These are phyloP conservation scores for Selaginella tamariscina DNA, from an alignment of 75 land plant species.

Conservation along the genomic window DNA sequence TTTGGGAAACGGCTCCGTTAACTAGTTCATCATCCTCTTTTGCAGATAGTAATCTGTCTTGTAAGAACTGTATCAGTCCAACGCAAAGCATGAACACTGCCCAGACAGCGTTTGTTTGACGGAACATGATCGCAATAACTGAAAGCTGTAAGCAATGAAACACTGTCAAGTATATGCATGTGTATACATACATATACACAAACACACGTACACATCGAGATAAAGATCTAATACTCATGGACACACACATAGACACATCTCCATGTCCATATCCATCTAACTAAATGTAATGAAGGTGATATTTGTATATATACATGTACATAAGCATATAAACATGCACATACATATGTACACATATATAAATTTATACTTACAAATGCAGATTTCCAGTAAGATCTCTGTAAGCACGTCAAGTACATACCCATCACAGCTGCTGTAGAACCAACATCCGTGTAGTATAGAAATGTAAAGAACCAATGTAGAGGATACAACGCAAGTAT, in stretches of 20 bases:
- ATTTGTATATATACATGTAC: too few relatives aligned
- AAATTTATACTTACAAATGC: conserved; percentile 44
- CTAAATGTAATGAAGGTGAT: too few relatives aligned
- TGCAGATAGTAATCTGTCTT: neutral
- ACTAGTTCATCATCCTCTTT: neutral
- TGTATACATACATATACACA: neutral
- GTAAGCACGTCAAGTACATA: conserved; percentile 65
- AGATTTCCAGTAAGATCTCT: conserved; percentile 55
- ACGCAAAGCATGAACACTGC: conserved; percentile 53
- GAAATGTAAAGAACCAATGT: conserved; percentile 77
- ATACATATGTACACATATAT: neutral
- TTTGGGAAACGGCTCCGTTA: conserved; percentile 13
- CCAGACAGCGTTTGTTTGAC: conserved; percentile 96
- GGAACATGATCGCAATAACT: conserved; percentile 45
- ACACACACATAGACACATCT: too few relatives aligned
- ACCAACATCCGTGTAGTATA: conserved; percentile 79
- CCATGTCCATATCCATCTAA: too few relatives aligned
- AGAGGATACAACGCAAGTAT: conserved; percentile 24
- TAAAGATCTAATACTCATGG: too few relatives aligned
- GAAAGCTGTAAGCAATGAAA: conserved; percentile 45
- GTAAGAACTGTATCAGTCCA: conserved; percentile 42
- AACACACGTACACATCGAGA: conserved; percentile 64
- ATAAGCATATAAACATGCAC: too few relatives aligned
- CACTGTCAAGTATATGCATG: neutral
- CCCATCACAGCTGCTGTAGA: conserved; percentile 85